These are phyloP conservation scores for Hericium rajendrae DNA, from an alignment of 768 basidiomycete genomes.

Conservation along the genomic window DNA sequence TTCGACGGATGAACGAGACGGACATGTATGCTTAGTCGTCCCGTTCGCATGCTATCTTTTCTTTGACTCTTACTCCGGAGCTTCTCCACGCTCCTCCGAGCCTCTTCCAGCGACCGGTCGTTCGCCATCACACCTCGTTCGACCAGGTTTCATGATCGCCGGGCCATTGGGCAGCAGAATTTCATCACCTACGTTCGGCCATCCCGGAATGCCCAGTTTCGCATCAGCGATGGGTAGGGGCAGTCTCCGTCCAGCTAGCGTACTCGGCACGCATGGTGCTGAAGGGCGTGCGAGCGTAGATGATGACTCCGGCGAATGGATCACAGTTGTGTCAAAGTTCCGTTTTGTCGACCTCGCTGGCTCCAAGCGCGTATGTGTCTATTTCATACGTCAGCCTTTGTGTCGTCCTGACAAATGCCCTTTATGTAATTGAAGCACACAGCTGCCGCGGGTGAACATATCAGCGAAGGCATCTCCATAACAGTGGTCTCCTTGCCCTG, in stretches of 20 bases:
- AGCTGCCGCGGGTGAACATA: conserved; percentile 89
- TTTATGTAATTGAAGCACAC: conserved; percentile 78
- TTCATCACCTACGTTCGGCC: conserved; percentile 69
- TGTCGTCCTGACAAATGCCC: conserved; percentile 11
- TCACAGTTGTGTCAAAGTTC: conserved; percentile 88
- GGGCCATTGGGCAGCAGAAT: conserved; percentile 37
- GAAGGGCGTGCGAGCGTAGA: conserved; percentile 29
- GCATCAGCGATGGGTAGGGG: conserved; percentile 65
- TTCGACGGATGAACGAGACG: conserved; percentile 91
- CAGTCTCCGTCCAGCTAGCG: conserved; percentile 65
- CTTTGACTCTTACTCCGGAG: conserved; percentile 75
- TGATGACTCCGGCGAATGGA: conserved; percentile 73
- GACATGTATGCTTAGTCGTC: conserved; percentile 99
- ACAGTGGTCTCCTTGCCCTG: conserved; percentile 89
- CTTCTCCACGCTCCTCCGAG: conserved; percentile 66
- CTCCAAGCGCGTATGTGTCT: conserved; percentile 70
- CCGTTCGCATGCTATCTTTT: conserved; percentile 98
- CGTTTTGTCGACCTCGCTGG: conserved; percentile 98
- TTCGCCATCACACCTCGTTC: conserved; percentile 67
- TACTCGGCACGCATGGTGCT: conserved; percentile 30
- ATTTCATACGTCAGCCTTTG: background rate
- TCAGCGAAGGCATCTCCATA: conserved; percentile 99
- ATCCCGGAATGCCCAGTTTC: conserved; percentile 75
- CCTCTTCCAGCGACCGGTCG: conserved; percentile 67
- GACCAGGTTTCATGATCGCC: conserved; percentile 72